These are phyloP conservation scores for Sphaerobolus stellatus DNA, from an alignment of 1,284 basidiomycete species.

Conservation along the genomic window DNA sequence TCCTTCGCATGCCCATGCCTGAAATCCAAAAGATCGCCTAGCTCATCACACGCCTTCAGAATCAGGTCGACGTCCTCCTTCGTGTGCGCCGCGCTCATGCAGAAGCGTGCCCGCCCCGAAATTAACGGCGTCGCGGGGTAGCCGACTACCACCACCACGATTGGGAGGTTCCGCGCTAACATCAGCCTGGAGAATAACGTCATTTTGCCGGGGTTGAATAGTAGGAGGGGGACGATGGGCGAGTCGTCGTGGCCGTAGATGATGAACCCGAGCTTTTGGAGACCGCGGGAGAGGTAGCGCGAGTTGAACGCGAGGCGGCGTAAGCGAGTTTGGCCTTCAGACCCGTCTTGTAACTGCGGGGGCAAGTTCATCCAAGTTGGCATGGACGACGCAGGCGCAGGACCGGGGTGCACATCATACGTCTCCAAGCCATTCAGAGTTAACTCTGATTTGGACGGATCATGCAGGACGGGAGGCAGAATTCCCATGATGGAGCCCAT, in stretches of 20 bases:
- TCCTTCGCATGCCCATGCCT: conserved; percentile 72
- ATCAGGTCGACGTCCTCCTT: conserved; percentile 94
- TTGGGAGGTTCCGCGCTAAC: conserved; percentile 76
- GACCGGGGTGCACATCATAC: conserved; percentile 63
- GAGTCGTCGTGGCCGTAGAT: conserved; percentile 91
- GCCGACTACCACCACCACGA: conserved; percentile 86
- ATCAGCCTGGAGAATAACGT: conserved; percentile 86
- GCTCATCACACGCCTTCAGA: conserved; percentile 87
- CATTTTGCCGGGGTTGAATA: conserved; percentile 96
- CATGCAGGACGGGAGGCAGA: conserved; percentile 43
- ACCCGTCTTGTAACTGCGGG: conserved; percentile 68
- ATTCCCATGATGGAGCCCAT: conserved; percentile 98
- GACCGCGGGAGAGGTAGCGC: conserved; percentile 84
- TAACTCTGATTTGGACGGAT: conserved; percentile 23
- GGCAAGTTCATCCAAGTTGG: conserved; percentile 78
- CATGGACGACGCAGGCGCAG: conserved; percentile 58
- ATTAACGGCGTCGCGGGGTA: conserved; percentile 94
- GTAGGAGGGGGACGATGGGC: conserved; percentile 89
- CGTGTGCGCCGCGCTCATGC: conserved; percentile 92
- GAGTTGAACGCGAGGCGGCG: conserved; percentile 93
- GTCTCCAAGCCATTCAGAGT: too few relatives aligned
- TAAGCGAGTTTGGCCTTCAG: conserved; percentile 81
- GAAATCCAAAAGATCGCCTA: conserved; percentile 85
- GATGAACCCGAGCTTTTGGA: conserved; percentile 95
- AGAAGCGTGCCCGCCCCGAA: conserved; percentile 90